Evolutionary conservation across 2,329 filamentous ascomycete species (phyloP).

Genomic region (Hyphodiscus sp.): DNA sequence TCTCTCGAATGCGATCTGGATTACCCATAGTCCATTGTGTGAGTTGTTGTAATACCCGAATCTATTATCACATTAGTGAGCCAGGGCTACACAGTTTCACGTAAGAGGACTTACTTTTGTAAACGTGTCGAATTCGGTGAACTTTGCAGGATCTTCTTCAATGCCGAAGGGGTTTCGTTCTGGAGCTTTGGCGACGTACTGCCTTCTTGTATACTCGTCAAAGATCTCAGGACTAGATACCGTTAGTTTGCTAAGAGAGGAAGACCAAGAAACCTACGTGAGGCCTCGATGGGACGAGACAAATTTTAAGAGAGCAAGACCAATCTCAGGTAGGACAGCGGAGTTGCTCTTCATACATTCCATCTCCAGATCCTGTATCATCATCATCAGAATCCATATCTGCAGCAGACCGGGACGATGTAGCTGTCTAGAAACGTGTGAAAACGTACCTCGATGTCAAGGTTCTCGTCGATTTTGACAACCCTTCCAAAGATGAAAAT

Average conservation of each 20-base stretch:
- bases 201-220: constrained; percentile 85
- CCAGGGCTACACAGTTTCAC: constrained; percentile 38
- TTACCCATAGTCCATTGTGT: constrained; percentile 86
- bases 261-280: constrained; percentile 56
- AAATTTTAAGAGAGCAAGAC: constrained; percentile 81
- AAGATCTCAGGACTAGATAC: constrained; percentile 69
- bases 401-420: neutral
- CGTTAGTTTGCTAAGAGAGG: constrained; percentile 19
- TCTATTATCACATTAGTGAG: constrained; percentile 35
- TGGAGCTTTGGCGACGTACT: constrained; percentile 78
- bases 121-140: constrained; percentile 75
- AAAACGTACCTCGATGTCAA: constrained; percentile 76
- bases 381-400: constrained; percentile 7
- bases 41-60: constrained; percentile 77
- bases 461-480: constrained; percentile 81
- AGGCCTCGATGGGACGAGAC: constrained; percentile 90
- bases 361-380: constrained; percentile 69
- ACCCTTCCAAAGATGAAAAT: constrained; percentile 84
- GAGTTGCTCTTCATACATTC: constrained; percentile 82
- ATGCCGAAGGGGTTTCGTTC: constrained; percentile 78
- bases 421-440: neutral
- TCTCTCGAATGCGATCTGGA: constrained; percentile 78
- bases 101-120: constrained; percentile 56
- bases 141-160: constrained; percentile 65
- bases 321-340: constrained; percentile 69